Evolutionary conservation across 257 asterid genomes (phyloP), one percentile per base, ranked within the genome.

Genomic region (Ligustrum vulgare): DNA sequence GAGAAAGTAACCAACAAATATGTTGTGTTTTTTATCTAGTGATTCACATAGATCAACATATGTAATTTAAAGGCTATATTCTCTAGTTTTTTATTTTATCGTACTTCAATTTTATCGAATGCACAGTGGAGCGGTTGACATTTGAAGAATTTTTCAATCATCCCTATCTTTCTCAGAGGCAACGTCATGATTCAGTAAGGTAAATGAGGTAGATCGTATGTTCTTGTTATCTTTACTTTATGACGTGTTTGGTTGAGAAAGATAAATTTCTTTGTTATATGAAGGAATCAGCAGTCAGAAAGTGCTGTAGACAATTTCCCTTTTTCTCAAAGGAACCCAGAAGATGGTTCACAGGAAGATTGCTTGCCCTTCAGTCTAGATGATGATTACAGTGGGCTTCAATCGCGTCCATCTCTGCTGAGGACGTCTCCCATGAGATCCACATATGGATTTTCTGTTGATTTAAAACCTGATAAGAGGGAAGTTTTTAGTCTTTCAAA

Each of bases 71-170:
- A 69, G 62, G 60, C 60, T 41, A 16, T 65, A 45, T 54, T 72
- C 70, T 35, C 63, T 23, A 33, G 54, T 49, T 71, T 37, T 72
- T 37, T 56, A 75, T 62, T 54, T 56, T 76, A 11, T 43, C 2
- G 25, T 23, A 60, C 33, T 68, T 51, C 62, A 35, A 25, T 66
- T 58, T 45, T 79, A 56, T 69, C 15, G 33, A 64, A 31, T 74
- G 69, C 43, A 28, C 91, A 93, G 98, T 91, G 87, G 95, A 89
- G 86, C 84, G 97, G 47, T 80, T 93, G 92, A 90, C 97, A 22
- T 93, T 90, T 86, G 97, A 90, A 77, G 98, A 93, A 81, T 91
- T 93, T 78, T 93, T 93, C 81, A 86, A 90, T 88, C 98, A 93
- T 84, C 91, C 96, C 67, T 93, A 85, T 86, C 90, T 93, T 72